Evolutionary conservation across 192 early-diverging fungal species (phyloP), one percentile per base, ranked within the genome.

Genomic region (Podila minutissima): DNA sequence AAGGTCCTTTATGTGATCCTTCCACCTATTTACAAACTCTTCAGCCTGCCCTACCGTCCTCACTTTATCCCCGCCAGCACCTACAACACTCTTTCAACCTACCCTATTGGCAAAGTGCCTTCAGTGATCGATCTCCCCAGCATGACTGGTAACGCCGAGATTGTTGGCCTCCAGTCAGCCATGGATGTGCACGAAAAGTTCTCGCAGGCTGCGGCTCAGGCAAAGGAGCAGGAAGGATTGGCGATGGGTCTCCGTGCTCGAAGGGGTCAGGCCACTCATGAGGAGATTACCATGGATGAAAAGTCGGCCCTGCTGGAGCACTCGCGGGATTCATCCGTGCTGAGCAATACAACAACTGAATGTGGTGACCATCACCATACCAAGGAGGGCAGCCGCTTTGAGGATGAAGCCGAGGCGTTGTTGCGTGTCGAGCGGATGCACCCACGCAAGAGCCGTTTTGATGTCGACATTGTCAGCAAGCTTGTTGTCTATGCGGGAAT

Each of bases 381-480:
- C 15, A 59, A 28, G 31, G 33, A 61, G 13, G 24, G 17, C 12
- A 69, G 59, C 35, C 53, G 62, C n/a, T 58, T 74, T 46, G 75
- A 83, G 38, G 75, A 77, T 65, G 67, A 83, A 20, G 74, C 73
- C 0, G 74, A 83, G 66, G 74, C 70, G 0, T 26, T 83, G 49
- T 65, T 75, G 66, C 67, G 73, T n/a, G 72, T 83, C 3, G 74
- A 72, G 22, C 67, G 70, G 22, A 74, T 83, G 70, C 66, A 83
- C 26, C 69, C 74, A 59, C 70, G 76, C n/a, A 84, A 87, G 41
- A 74, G 85, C 50, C 71, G 88, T 11, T 88, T 88, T 50, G 88
- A 89, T 72, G 83, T 89, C 22, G 88, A 89, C 59, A 88, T 89
- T 81, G 88, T 88, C n/a, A 78, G 83, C 41, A 89, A 89, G 67